Percentiles rank a stretch among this genome's conserved stretches.
Conservation (phyloP, 176 grass and related monocot species). For the Elaeis guineensis region DNA sequence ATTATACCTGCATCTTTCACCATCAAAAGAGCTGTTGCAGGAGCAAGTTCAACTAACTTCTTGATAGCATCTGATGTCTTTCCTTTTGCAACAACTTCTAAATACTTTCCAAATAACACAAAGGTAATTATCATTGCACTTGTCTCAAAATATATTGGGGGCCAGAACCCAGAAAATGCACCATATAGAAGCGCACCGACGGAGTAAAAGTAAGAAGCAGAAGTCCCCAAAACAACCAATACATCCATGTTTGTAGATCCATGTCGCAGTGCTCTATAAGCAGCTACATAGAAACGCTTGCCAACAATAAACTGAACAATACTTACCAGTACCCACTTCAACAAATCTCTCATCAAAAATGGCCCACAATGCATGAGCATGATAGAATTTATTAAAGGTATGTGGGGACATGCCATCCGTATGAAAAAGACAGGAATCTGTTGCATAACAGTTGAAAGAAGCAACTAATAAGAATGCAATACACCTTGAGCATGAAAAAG, state of each 20-base stretch:
- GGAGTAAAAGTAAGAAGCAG: slow-evolving; percentile 85
- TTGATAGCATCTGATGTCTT: slow-evolving; percentile 97
- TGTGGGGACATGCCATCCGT: slow-evolving; percentile 70
- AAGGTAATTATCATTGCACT: slow-evolving; percentile 99
- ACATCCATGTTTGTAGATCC: slow-evolving; percentile 98
- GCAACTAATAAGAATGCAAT: slow-evolving; percentile 8
- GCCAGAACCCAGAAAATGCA: slow-evolving; percentile 51
- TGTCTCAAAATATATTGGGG: slow-evolving; percentile 96
- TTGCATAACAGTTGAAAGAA: slow-evolving; percentile 21
- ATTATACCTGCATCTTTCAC: slow-evolving; percentile 71
- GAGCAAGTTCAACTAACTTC: slow-evolving; percentile 92
- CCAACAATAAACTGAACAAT: slow-evolving; percentile 33
- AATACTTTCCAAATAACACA: slow-evolving; percentile 93
- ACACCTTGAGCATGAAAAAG: neutral
- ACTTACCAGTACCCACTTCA: slow-evolving; percentile 82
- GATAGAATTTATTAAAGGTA: slow-evolving; percentile 56
- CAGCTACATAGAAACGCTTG: slow-evolving; percentile 19
- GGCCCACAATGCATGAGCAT: slow-evolving; percentile 64
- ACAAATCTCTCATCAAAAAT: slow-evolving; percentile 66
- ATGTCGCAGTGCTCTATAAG: slow-evolving; percentile 38
- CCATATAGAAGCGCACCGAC: slow-evolving; percentile 72
- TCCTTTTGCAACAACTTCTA: slow-evolving; percentile 91
- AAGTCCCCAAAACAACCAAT: slow-evolving; percentile 86
- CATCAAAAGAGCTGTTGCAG: slow-evolving; percentile 86
- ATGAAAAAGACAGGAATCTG: slow-evolving; percentile 98